Evolutionary conservation across 129 eudicot genomes (phyloP), one percentile per base, ranked within the genome.

Genomic region (Kitagawia praeruptora): DNA sequence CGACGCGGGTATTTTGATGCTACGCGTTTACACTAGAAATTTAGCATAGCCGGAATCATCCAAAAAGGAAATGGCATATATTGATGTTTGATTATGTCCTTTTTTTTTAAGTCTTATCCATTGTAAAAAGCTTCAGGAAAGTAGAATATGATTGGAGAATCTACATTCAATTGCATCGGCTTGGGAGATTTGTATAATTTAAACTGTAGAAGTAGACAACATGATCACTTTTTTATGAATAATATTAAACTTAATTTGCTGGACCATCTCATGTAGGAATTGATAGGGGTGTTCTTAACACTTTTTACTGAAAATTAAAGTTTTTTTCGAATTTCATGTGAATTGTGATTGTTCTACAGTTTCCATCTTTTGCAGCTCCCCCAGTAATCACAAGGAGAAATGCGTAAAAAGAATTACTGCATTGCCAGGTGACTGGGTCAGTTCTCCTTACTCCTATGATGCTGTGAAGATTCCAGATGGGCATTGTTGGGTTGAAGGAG

Each of bases 401-500:
- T 49, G 83, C 49, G 77, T 92, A 23, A 96, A 96, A 84, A 92
- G 98, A 80, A 90, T 96, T 49, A 82, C 87, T 42, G 99, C 83
- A 63, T 75, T 96, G 89, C 90, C 99, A 4, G 99, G 98, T 82
- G 99, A 96, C 75, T 92, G 97, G 98, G 77, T 92, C 82, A 77
- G 58, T 67, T 80, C 76, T 72, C 84, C 96, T 16, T 78, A 80
- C 66, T 48, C 84, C 19, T 61, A 82, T 75, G 99, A 96, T 84
- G 77, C 86, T 72, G 85, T 89, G 77, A 87, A 79, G 89, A 75
- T 96, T 78, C 98, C 98, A 8, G 90, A 90, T 84, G 99, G 99
- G 54, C 98, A 92, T 89, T 96, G 99, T 85, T 96, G 99, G 99
- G 99, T 96, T 86, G 95, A 89, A 77, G 99, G 99, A 73, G 99